Evolutionary conservation across 2,329 filamentous ascomycete species (phyloP), one percentile per base, ranked within the genome.

Genomic region (Anthostomella pinea): DNA sequence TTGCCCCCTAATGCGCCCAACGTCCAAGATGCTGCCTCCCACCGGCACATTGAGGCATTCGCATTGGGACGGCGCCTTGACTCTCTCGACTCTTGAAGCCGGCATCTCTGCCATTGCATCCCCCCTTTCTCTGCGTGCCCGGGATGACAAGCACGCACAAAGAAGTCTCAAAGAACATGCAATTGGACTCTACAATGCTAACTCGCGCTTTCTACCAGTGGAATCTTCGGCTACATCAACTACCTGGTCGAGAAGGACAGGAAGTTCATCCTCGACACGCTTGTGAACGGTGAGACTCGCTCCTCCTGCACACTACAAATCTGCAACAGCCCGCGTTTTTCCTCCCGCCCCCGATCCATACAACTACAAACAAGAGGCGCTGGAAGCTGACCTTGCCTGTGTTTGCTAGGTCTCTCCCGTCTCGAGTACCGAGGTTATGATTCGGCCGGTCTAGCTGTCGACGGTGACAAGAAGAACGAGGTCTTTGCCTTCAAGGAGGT

Each of bases 371-470:
- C 6, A 21, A 17, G 15, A 14, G 13, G 16, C 11, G 4, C 18
- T 11, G 20, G 36, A 32, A 41, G 51, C 59, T 63, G 51, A 66
- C 53, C 35, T 33, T 41, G 44, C 39, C 33, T 35, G 38, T 32
- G 34, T 31, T 42, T 41, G 41, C 24, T 61, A 95, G 90, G 91
- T 61, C 85, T 97, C 43, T 85, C 88, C 43, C 85, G 93, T 65
- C 85, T 98, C 58, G 93, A 98, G 72, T 98, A 98, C 75, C 87
- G 93, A 68, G 93, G 93, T 55, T 98, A 98, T 68, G 93, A 98
- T 68, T 97, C 93, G 49, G 91, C 93, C 46, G 93, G 93, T 73
- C 77, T 98, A 50, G 91, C 91, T 52, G 72, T 98, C 57, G 93
- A 98, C 65, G 93, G 93, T 48, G 87, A 98, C 77, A 97, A 96